Percentiles rank a stretch among this genome's conserved stretches.
Evolutionary conservation across 257 asterid genomes (phyloP).

Genomic region (Capsicum chinense): DNA sequence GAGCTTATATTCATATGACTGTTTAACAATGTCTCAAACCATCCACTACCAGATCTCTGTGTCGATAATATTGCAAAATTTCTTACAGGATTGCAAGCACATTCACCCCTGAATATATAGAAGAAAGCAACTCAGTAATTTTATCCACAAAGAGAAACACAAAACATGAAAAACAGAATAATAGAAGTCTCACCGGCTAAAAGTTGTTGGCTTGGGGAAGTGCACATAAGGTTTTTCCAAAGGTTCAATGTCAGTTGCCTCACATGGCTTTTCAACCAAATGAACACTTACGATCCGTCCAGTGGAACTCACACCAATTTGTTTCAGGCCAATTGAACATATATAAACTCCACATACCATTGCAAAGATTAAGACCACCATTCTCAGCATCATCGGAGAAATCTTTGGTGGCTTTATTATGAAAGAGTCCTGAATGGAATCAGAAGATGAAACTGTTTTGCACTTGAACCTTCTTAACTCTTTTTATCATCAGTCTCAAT

Average conservation of each 20-base stretch:
- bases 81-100: conserved; percentile 82
- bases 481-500: not conserved
- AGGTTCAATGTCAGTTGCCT: conserved; percentile 51
- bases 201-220: conserved; percentile 80
- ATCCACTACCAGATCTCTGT: conserved; percentile 97
- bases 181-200: conserved; percentile 61
- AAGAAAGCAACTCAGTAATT: conserved; percentile 27
- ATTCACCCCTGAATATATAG: conserved; percentile 63
- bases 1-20: conserved; percentile 88
- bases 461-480: not conserved
- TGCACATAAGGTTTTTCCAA: conserved; percentile 66
- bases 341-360: conserved; percentile 83
- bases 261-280: conserved; percentile 63
- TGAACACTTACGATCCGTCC: conserved; percentile 48
- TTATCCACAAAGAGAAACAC: conserved; percentile 16
- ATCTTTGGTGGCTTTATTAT: conserved; percentile 61
- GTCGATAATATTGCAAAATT: conserved; percentile 88
- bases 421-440: conserved; percentile 63
- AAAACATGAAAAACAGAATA: conserved; percentile 11
- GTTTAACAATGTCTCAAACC: conserved; percentile 89
- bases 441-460: conserved; percentile 29
- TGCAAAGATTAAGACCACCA: conserved; percentile 70
- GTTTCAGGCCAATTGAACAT: conserved; percentile 74
- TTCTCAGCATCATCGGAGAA: conserved; percentile 63
- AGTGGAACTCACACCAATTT: conserved; percentile 49